A percentile compares a stretch with the other conserved stretches of the same genome.
Evolutionary conservation across 2,329 filamentous ascomycete genomes (phyloP).

Genomic region (Kalaharituber pfeilii): DNA sequence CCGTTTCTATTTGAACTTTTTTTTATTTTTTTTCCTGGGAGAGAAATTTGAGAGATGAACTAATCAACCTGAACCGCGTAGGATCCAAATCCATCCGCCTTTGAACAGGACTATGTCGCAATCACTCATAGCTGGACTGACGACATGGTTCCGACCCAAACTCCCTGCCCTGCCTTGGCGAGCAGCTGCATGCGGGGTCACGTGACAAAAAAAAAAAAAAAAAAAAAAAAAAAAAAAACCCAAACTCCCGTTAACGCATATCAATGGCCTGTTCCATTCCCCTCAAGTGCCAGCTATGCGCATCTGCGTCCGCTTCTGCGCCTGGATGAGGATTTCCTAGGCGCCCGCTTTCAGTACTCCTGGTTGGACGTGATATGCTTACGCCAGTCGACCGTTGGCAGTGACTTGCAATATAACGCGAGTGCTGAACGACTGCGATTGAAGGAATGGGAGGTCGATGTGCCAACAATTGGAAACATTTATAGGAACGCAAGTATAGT

Average conservation of each 20-base stretch:
- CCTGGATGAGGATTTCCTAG: not conserved
- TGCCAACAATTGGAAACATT: slow-evolving; percentile 2
- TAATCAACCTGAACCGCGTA: too few species aligned
- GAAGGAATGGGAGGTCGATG: slow-evolving; percentile 3
- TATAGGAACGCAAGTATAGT: not conserved
- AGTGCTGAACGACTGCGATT: not conserved
- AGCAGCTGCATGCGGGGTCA: too few species aligned
- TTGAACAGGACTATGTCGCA: not conserved
- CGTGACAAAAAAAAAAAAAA: too few species aligned
- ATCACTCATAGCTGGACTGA: not conserved
- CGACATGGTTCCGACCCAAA: too few species aligned
- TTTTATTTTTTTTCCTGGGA: too few species aligned
- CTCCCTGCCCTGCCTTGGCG: too few species aligned
- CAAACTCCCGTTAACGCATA: not conserved
- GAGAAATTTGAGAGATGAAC: too few species aligned
- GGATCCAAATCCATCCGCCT: not conserved
- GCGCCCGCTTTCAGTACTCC: not conserved
- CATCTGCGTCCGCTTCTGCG: too few species aligned
- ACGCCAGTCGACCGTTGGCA: not conserved
- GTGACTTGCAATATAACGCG: too few species aligned
- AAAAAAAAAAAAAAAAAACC: too few species aligned
- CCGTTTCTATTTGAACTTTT: too few species aligned
- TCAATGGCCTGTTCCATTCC: not conserved
- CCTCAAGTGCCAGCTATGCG: not conserved
- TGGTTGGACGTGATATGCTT: slow-evolving; percentile 4